These are phyloP conservation scores for Candida pini DNA, from an alignment of 805 yeast species.

Conservation along the genomic window DNA sequence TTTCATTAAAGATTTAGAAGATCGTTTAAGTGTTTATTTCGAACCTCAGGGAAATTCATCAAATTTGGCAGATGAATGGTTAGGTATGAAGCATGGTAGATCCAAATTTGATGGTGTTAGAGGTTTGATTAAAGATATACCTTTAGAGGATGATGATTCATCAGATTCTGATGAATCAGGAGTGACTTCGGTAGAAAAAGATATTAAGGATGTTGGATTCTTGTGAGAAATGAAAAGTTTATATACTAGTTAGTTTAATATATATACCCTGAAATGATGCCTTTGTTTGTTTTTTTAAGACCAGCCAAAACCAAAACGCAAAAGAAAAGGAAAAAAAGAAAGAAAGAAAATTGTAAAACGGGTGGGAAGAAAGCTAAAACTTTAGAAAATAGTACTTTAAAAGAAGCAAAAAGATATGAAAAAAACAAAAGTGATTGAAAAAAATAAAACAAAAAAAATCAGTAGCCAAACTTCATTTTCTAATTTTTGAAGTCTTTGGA, in stretches of 20 bases:
- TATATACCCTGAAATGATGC: too few relatives aligned
- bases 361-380: too few relatives aligned
- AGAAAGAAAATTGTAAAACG: too few relatives aligned
- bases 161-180: too few relatives aligned
- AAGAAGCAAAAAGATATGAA: too few relatives aligned
- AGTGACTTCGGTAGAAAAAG: too few relatives aligned
- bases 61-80: too few relatives aligned
- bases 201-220: neutral
- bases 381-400: neutral
- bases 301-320: neutral
- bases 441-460: neutral
- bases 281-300: neutral
- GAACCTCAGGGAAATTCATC: too few relatives aligned
- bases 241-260: too few relatives aligned
- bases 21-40: conserved; percentile 31
- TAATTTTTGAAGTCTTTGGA: neutral
- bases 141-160: neutral
- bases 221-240: too few relatives aligned
- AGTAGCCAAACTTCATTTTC: neutral
- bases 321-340: neutral
- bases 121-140: conserved; percentile 4
- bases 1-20: conserved; percentile 36
- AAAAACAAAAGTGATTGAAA: neutral
- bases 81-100: conserved; percentile 16
- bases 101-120: conserved; percentile 9